These are phyloP conservation scores for Elaeis guineensis DNA, from an alignment of 176 grass and related monocot genomes.

Conservation along the genomic window DNA sequence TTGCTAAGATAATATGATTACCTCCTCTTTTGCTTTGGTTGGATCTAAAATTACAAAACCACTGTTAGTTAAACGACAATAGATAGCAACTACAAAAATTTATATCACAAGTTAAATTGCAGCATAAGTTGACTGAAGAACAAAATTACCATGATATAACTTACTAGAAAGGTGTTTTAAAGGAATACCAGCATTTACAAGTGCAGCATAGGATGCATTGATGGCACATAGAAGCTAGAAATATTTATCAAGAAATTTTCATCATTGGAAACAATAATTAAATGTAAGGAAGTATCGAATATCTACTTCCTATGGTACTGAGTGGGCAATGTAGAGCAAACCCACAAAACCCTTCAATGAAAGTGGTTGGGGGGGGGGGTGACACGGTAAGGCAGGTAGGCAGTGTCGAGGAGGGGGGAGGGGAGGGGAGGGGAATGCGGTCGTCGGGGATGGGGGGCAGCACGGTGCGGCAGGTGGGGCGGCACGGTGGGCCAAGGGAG, in stretches of 20 bases:
- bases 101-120: slow-evolving; percentile 16
- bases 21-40: slow-evolving; percentile 67
- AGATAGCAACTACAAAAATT: slow-evolving; percentile 57
- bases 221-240: slow-evolving; percentile 83
- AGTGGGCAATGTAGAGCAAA: too few species aligned
- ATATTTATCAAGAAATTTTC: slow-evolving; percentile 40
- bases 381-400: too few species aligned
- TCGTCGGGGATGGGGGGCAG: too few species aligned
- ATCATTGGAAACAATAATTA: not conserved
- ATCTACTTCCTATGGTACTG: too few species aligned
- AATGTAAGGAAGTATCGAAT: too few species aligned
- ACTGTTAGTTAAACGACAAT: slow-evolving; percentile 59
- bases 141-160: slow-evolving; percentile 7
- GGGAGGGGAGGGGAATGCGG: too few species aligned
- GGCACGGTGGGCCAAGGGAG: too few species aligned
- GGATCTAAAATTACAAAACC: slow-evolving; percentile 73
- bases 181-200: slow-evolving; percentile 67
- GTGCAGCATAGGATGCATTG: slow-evolving; percentile 81
- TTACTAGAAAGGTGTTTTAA: slow-evolving; percentile 87
- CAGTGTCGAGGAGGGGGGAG: too few species aligned
- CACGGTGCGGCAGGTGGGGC: too few species aligned
- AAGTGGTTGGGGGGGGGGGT: too few species aligned
- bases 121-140: not conserved
- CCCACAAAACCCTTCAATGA: too few species aligned
- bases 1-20: slow-evolving; percentile 5